phyloP scores from a whole-genome alignment of 2,329 filamentous ascomycete genomes.

The Colletotrichum sp. region DNA sequence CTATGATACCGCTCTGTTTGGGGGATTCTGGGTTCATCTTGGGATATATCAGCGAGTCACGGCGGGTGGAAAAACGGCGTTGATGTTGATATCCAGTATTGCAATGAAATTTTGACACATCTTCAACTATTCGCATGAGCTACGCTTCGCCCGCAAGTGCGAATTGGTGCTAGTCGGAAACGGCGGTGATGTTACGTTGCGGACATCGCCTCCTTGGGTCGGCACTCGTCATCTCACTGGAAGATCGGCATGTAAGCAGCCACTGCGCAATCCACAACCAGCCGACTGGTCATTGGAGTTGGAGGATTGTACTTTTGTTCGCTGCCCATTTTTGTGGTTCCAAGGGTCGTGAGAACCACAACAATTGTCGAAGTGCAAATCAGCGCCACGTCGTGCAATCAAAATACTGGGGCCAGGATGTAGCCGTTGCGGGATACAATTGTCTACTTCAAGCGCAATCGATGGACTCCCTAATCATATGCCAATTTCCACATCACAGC shows the following conservation, averaged over 20 bases:
- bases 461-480: too few species aligned
- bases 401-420: fast-evolving
- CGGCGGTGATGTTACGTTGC: neutral
- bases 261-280: neutral
- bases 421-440: too few species aligned
- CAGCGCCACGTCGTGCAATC: fast-evolving
- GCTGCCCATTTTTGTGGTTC: fast-evolving
- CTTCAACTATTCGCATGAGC: fast-evolving
- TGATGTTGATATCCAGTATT: neutral
- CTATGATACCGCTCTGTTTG: conserved; percentile 14
- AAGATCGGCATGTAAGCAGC: neutral
- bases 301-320: neutral
- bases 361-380: fast-evolving
- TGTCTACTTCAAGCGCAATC: too few species aligned
- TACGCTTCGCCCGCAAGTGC: neutral
- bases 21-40: neutral
- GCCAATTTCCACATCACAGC: too few species aligned
- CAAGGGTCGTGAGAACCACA: neutral
- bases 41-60: neutral
- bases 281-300: fast-evolving
- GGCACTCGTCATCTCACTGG: neutral
- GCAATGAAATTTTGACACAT: neutral
- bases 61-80: neutral
- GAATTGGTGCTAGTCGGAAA: fast-evolving
- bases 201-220: neutral